These are phyloP conservation scores for Yamadazyma dushanensis DNA, from an alignment of 1,139 yeast species.

Conservation along the genomic window DNA sequence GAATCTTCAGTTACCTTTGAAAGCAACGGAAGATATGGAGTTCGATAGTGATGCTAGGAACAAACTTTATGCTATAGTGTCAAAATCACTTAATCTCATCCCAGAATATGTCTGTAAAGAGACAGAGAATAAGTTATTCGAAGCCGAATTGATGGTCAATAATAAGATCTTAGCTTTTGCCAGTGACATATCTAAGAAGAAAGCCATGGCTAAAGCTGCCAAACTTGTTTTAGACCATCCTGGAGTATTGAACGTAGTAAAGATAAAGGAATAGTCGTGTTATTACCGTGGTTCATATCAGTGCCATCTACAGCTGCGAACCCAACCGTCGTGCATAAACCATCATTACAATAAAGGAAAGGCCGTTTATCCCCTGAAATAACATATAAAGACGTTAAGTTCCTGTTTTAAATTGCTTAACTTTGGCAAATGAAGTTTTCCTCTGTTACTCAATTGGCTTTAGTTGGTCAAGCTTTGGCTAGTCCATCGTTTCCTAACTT, in stretches of 20 bases:
- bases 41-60: slow-evolving; percentile 41
- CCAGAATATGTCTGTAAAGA: slow-evolving; percentile 43
- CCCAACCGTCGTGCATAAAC: too few relatives aligned
- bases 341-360: too few relatives aligned
- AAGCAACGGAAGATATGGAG: slow-evolving; percentile 22
- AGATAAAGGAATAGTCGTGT: too few relatives aligned
- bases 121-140: slow-evolving; percentile 28
- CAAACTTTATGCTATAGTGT: slow-evolving; percentile 43
- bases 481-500: slow-evolving; percentile 2
- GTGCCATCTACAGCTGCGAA: too few relatives aligned
- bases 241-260: slow-evolving; percentile 3
- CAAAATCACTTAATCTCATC: slow-evolving; percentile 35
- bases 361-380: too few relatives aligned
- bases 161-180: slow-evolving; percentile 39
- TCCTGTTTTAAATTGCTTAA: too few relatives aligned
- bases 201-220: slow-evolving; percentile 50
- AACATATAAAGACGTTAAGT: too few relatives aligned
- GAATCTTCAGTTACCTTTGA: slow-evolving; percentile 25
- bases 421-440: too few relatives aligned
- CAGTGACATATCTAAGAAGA: slow-evolving; percentile 43
- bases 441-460: slow-evolving; percentile 1
- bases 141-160: slow-evolving; percentile 39
- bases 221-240: slow-evolving; percentile 36
- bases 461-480: background rate
- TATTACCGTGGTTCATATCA: too few relatives aligned